These are phyloP conservation scores for Aureobasidium leucospermi DNA, from an alignment of 2,329 filamentous ascomycete species.

Conservation along the genomic window DNA sequence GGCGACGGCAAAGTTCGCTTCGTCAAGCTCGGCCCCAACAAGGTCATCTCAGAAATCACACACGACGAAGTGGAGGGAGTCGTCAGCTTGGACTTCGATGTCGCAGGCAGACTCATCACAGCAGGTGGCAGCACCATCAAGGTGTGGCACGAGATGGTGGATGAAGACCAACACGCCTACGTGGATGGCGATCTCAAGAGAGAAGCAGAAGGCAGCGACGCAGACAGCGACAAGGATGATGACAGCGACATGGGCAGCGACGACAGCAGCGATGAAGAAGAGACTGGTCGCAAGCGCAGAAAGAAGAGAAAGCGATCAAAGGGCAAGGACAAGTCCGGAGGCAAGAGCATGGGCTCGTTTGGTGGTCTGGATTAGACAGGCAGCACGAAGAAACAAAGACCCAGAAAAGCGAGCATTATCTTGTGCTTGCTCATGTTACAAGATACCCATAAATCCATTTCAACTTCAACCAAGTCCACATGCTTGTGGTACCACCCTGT, in stretches of 20 bases:
- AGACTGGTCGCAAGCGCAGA: slow-evolving; percentile 32
- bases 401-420: too few relatives aligned
- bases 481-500: too few relatives aligned
- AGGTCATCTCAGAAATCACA: slow-evolving; percentile 58
- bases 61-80: slow-evolving; percentile 89
- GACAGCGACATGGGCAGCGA: slow-evolving; percentile 27
- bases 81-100: slow-evolving; percentile 74
- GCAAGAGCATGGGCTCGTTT: slow-evolving; percentile 8
- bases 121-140: slow-evolving; percentile 82
- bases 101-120: slow-evolving; percentile 77
- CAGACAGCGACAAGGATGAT: slow-evolving; percentile 35
- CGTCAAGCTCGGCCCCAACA: slow-evolving; percentile 65
- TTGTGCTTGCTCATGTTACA: too few relatives aligned
- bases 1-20: slow-evolving; percentile 75
- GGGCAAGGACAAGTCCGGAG: slow-evolving; percentile 17
- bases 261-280: slow-evolving; percentile 39
- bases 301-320: slow-evolving; percentile 36
- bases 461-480: too few relatives aligned
- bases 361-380: slow-evolving; percentile 1
- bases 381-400: background rate
- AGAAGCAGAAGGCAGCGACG: slow-evolving; percentile 44
- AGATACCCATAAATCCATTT: too few relatives aligned
- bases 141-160: slow-evolving; percentile 68
- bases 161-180: slow-evolving; percentile 42
- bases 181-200: slow-evolving; percentile 31